A percentile compares a stretch with the other conserved stretches of the same genome.
These are phyloP conservation scores for Emmonsia crescens DNA, from an alignment of 2,329 filamentous ascomycete species.

Conservation along the genomic window DNA sequence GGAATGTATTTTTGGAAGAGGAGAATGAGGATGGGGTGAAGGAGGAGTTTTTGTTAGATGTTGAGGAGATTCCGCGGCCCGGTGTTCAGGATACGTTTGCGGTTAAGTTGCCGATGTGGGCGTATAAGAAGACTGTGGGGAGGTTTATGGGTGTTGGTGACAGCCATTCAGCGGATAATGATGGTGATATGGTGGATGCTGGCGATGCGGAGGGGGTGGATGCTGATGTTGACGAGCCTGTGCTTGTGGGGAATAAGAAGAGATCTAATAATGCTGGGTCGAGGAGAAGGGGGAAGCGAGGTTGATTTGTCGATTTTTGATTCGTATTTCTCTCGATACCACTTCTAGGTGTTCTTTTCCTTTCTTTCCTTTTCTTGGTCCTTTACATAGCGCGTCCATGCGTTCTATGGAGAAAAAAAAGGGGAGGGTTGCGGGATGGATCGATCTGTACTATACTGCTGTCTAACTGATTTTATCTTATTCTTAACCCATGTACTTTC, in stretches of 20 bases:
- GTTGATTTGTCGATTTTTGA: not conserved
- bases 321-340: not conserved
- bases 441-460: not conserved
- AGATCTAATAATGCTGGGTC: not conserved
- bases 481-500: not conserved
- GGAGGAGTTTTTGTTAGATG: constrained; percentile 77
- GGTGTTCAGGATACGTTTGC: constrained; percentile 74
- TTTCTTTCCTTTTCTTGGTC: not conserved
- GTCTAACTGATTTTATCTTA: not conserved
- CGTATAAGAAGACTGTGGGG: constrained; percentile 43
- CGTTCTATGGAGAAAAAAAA: no score
- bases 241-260: not conserved
- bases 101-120: constrained; percentile 64
- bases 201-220: not conserved
- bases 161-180: constrained; percentile 16
- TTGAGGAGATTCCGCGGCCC: constrained; percentile 70
- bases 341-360: not conserved
- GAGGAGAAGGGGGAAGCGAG: not conserved
- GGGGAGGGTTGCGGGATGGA: not conserved
- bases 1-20: constrained; percentile 92
- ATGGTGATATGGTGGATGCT: constrained; percentile 10
- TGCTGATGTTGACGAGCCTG: not conserved
- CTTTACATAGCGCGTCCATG: no score
- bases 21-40: constrained; percentile 75
- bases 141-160: constrained; percentile 17